These are phyloP conservation scores for Blastocrithidia nonstop DNA, from an alignment of 208 protist species.

Conservation along the genomic window DNA sequence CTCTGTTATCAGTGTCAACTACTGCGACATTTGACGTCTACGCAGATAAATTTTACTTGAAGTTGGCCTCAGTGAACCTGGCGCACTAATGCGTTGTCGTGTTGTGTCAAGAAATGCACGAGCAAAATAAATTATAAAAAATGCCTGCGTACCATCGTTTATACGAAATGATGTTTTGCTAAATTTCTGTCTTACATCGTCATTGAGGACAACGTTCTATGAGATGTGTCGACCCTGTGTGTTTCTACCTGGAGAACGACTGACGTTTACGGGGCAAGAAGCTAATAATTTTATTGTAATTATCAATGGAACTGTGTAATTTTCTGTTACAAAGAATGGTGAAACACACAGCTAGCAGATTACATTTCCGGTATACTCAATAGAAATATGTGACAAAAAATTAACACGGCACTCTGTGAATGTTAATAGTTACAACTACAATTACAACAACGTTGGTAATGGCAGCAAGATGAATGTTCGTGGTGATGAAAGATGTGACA, in stretches of 20 bases:
- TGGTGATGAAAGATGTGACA: neutral
- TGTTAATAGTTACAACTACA: neutral
- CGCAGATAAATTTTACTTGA: conserved; percentile 56
- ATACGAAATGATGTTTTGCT: conserved; percentile 58
- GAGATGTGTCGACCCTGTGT: conserved; percentile 37
- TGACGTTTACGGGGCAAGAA: conserved; percentile 49
- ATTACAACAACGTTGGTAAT: neutral
- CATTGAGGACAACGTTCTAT: conserved; percentile 31
- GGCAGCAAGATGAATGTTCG: neutral
- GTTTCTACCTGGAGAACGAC: conserved; percentile 61
- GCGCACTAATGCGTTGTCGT: conserved; percentile 62
- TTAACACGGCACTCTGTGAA: neutral
- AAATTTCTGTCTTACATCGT: conserved; percentile 31
- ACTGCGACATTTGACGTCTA: conserved; percentile 79
- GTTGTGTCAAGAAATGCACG: conserved; percentile 42
- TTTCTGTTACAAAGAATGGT: conserved; percentile 34
- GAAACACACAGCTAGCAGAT: neutral
- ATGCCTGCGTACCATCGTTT: conserved; percentile 9
- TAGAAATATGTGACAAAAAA: neutral
- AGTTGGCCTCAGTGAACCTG: conserved; percentile 75
- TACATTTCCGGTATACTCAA: neutral
- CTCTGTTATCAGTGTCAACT: conserved; percentile 68
- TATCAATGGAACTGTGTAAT: conserved; percentile 40
- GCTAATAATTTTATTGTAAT: conserved; percentile 44
- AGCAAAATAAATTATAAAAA: conserved; percentile 29